Evolutionary conservation across 805 yeast genomes (phyloP).

Genomic region (Starmera amethionina): DNA sequence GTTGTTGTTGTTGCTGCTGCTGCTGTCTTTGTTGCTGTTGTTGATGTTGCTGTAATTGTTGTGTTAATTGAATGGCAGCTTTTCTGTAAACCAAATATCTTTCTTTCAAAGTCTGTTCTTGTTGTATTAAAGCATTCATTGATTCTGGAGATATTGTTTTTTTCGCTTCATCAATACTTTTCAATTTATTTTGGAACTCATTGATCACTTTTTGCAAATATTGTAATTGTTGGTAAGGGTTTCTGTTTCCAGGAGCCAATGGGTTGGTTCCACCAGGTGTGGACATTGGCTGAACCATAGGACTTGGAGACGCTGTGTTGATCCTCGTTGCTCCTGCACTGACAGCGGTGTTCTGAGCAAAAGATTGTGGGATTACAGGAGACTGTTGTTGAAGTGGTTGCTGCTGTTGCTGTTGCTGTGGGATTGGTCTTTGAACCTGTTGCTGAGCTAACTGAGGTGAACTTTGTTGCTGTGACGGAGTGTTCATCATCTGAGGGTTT

Average conservation of each 20-base stretch:
- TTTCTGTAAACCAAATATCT: constrained; percentile 41
- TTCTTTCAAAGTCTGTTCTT: constrained; percentile 36
- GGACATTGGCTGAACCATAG: background rate
- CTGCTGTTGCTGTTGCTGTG: constrained; percentile 3
- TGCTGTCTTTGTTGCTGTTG: constrained; percentile 9
- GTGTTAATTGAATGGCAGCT: constrained; percentile 26
- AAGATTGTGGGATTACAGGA: background rate
- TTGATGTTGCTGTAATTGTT: constrained; percentile 5
- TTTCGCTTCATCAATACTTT: constrained; percentile 39
- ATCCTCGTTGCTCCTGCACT: background rate
- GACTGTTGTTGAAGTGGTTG: constrained; percentile 3
- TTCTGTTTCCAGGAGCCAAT: background rate
- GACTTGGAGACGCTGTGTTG: background rate
- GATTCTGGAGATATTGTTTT: constrained; percentile 36
- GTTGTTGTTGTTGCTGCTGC: background rate
- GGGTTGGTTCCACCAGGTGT: background rate
- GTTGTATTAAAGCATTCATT: constrained; percentile 32
- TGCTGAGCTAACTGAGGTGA: constrained; percentile 1
- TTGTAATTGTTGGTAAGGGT: constrained; percentile 25
- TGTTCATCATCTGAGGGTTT: constrained; percentile 9
- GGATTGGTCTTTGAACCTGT: background rate
- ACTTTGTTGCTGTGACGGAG: constrained; percentile 1
- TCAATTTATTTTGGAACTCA: constrained; percentile 40
- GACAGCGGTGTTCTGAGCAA: no score
- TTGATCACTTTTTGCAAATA: constrained; percentile 36